Evolutionary conservation across 768 basidiomycete genomes (phyloP).

Genomic region (Tulasnella sp.): DNA sequence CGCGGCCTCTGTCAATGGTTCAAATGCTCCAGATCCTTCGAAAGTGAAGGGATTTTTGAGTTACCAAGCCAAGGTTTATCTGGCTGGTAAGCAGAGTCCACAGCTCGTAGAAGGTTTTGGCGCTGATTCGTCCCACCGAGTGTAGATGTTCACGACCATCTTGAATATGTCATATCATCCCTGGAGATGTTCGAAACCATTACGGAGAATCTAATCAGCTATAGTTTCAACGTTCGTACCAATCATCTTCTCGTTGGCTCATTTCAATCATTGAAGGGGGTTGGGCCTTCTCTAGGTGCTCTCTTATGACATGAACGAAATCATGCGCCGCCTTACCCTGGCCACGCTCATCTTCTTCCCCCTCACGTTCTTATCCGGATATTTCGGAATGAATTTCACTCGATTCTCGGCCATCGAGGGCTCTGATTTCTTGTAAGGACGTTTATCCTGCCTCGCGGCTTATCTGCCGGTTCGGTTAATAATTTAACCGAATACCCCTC

Average conservation of each 20-base stretch:
- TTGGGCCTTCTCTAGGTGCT: conserved; percentile 37
- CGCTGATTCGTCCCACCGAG: neutral
- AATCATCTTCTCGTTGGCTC: neutral
- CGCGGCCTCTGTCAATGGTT: conserved; percentile 42
- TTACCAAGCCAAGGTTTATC: conserved; percentile 64
- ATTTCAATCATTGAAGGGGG: neutral
- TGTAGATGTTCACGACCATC: conserved; percentile 70
- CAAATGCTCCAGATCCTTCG: conserved; percentile 30
- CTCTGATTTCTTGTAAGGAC: conserved; percentile 24
- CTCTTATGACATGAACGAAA: conserved; percentile 71
- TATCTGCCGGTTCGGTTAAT: neutral
- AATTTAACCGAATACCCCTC: neutral
- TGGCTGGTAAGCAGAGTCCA: conserved; percentile 41
- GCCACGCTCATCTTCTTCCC: conserved; percentile 65
- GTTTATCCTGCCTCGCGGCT: neutral
- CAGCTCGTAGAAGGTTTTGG: neutral
- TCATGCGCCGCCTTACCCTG: conserved; percentile 66
- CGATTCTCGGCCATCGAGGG: conserved; percentile 21
- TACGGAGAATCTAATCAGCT: conserved; percentile 67
- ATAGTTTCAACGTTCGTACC: conserved; percentile 61
- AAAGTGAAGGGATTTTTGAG: conserved; percentile 62
- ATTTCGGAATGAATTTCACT: conserved; percentile 49
- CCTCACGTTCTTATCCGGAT: conserved; percentile 64
- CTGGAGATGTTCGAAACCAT: conserved; percentile 71
- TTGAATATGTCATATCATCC: conserved; percentile 65